Evolutionary conservation across 1,139 yeast species (phyloP).

Genomic region (Blastobotrys elegans): DNA sequence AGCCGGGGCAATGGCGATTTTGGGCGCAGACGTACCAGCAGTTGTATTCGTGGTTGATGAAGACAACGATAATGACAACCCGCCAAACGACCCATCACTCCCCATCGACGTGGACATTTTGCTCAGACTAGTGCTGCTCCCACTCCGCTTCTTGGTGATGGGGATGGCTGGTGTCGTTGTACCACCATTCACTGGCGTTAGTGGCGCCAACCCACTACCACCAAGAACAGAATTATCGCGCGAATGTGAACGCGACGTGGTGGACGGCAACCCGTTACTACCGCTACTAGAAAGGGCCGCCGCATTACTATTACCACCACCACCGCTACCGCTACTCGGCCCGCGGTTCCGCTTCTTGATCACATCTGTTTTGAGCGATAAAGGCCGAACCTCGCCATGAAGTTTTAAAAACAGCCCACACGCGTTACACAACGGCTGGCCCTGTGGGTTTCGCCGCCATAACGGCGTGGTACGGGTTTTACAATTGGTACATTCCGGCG

Average conservation of each 20-base stretch:
- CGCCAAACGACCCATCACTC: conserved; percentile 5
- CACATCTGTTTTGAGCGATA: conserved; percentile 82
- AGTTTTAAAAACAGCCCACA: conserved; percentile 84
- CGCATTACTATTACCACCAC: not conserved
- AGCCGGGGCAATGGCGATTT: conserved; percentile 23
- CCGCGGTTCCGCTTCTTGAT: conserved; percentile 62
- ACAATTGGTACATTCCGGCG: conserved; percentile 66
- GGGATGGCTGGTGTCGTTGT: conserved; percentile 14
- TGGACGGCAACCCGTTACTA: not conserved
- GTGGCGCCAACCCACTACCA: conserved; percentile 11
- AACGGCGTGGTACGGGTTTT: conserved; percentile 86
- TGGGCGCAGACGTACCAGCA: conserved; percentile 4
- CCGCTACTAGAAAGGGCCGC: too few relatives aligned
- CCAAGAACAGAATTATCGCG: conserved; percentile 15
- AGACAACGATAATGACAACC: not conserved
- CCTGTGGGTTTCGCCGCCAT: conserved; percentile 88
- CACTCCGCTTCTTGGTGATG: conserved; percentile 9
- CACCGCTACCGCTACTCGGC: conserved; percentile 9
- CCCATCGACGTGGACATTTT: conserved; percentile 11
- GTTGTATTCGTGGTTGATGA: not conserved
- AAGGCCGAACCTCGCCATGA: conserved; percentile 88
- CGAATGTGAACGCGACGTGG: conserved; percentile 15
- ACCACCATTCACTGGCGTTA: conserved; percentile 12
- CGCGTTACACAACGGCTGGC: conserved; percentile 88
- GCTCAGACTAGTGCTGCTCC: conserved; percentile 8